Conservation (phyloP, 1,284 basidiomycete genomes). For the Leccinum subfulvum region DNA sequence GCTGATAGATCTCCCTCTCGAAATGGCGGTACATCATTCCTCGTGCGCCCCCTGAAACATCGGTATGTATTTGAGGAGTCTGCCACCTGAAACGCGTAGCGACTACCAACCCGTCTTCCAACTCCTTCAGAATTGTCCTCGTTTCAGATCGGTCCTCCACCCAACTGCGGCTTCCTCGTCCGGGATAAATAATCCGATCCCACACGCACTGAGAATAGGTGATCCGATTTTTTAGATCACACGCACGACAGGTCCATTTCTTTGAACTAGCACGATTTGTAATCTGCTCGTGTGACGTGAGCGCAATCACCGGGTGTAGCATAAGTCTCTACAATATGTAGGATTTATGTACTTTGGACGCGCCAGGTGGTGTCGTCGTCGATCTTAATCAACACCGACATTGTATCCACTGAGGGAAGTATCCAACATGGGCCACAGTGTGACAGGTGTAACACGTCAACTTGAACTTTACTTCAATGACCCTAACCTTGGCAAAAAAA, state of each 20-base stretch:
- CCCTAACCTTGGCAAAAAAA: conserved; percentile 73
- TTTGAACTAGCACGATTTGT: background rate
- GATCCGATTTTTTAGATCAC: background rate
- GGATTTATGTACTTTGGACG: background rate
- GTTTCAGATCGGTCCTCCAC: background rate
- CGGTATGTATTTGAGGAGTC: background rate
- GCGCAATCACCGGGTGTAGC: background rate
- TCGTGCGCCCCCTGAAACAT: background rate
- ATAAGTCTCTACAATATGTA: background rate
- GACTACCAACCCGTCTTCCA: background rate
- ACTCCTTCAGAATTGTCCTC: background rate
- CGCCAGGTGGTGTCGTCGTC: background rate
- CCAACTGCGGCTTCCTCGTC: background rate
- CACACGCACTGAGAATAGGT: background rate
- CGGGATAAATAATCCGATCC: background rate
- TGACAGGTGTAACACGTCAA: too few species aligned
- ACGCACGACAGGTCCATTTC: background rate
- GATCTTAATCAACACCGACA: background rate
- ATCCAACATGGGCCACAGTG: too few species aligned
- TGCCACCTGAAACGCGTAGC: background rate
- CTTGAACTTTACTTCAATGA: too few species aligned
- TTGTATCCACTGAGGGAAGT: background rate
- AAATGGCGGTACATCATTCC: background rate
- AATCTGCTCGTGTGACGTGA: background rate
- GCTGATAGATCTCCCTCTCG: background rate